Percentiles rank a stretch among this genome's conserved stretches.
Evolutionary conservation across 139 green algal genomes (phyloP).

Genomic region (Chlamydomonas incerta): DNA sequence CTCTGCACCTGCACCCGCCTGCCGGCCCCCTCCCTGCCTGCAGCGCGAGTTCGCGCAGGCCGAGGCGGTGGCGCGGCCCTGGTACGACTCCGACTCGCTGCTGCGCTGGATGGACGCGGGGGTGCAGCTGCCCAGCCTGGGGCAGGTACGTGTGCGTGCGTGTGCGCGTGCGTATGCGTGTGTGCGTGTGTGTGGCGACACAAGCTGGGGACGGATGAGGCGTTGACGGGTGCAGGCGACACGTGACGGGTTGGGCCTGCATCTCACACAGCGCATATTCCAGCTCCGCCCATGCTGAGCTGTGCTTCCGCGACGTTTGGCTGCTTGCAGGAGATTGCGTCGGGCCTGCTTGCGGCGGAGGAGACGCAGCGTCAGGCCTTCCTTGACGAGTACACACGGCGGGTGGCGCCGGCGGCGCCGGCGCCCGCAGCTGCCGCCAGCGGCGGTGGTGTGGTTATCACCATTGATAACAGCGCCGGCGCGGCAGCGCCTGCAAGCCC

Average conservation of each 20-base stretch:
- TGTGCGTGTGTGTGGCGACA: not conserved
- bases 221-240: too few relatives aligned
- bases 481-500: too few relatives aligned
- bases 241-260: too few relatives aligned
- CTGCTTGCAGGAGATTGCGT: not conserved
- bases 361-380: not conserved
- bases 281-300: too few relatives aligned
- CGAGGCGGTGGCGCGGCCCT: constrained; percentile 5
- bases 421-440: not conserved
- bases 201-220: too few relatives aligned
- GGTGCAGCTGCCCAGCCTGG: constrained; percentile 3
- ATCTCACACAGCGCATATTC: too few relatives aligned
- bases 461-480: too few relatives aligned
- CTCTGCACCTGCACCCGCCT: too few relatives aligned
- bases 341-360: constrained; percentile 3
- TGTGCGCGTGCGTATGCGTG: not conserved
- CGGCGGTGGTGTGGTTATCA: not conserved
- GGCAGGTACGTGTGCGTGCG: not conserved
- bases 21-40: too few relatives aligned
- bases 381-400: not conserved
- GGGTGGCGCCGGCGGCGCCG: not conserved
- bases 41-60: constrained; percentile 27
- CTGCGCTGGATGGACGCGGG: constrained; percentile 15
- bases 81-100: constrained; percentile 42
- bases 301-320: not conserved